These are phyloP conservation scores for Neurospora sp. DNA, from an alignment of 495 filamentous ascomycete genomes.

Conservation along the genomic window DNA sequence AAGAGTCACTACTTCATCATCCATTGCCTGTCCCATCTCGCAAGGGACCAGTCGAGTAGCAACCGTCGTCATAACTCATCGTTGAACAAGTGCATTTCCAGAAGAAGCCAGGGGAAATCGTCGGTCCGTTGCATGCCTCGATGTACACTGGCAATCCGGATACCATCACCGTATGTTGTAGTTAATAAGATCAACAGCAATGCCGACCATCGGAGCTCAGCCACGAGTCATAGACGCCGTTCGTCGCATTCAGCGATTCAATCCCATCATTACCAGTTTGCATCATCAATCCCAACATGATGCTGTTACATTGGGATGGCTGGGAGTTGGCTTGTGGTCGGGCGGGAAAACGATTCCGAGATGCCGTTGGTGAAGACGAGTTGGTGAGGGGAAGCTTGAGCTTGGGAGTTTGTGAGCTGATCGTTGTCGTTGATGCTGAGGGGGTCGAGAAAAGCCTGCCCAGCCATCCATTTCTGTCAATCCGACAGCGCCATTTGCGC, in stretches of 20 bases:
- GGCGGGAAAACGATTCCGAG: neutral
- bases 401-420: neutral
- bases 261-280: neutral
- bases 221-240: neutral
- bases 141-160: no score
- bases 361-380: neutral
- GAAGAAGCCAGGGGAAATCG: no score
- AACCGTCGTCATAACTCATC: no score
- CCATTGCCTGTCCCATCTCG: neutral
- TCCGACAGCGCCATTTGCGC: neutral
- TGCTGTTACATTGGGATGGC: neutral
- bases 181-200: neutral
- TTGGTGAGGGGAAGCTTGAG: neutral
- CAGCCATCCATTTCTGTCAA: neutral
- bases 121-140: no score
- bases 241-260: neutral
- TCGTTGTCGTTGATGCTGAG: neutral
- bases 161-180: no score
- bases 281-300: neutral
- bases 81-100: no score
- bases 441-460: neutral
- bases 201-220: neutral
- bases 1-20: conserved; percentile 1
- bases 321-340: neutral
- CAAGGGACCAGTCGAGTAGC: no score